Conservation (phyloP, 2,329 filamentous ascomycete species). For the Paraconiothyrium sp. region DNA sequence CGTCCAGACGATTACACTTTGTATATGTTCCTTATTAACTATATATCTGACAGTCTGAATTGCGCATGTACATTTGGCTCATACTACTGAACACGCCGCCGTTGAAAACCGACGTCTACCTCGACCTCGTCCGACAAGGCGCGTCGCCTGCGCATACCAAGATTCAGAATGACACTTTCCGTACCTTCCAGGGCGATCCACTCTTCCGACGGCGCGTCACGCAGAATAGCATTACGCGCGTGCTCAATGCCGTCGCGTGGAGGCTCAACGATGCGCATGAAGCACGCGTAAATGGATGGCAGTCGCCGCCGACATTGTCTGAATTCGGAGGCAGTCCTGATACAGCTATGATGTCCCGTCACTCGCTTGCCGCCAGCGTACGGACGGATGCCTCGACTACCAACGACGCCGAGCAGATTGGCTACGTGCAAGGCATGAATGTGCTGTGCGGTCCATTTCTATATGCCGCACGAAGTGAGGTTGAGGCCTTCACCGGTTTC, state of each 20-base stretch:
- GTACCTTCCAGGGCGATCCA: constrained; percentile 95
- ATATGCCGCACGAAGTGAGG: constrained; percentile 92
- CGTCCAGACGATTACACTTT: not conserved
- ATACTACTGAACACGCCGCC: constrained; percentile 89
- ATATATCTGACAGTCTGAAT: constrained; percentile 72
- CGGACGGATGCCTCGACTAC: constrained; percentile 45
- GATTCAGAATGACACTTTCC: constrained; percentile 98
- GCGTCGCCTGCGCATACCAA: constrained; percentile 95
- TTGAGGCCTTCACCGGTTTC: constrained; percentile 92
- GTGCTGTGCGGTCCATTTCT: constrained; percentile 95
- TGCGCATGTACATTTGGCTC: constrained; percentile 96
- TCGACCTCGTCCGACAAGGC: constrained; percentile 88
- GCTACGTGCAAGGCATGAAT: constrained; percentile 99
- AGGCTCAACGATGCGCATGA: constrained; percentile 81
- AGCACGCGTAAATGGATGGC: constrained; percentile 64
- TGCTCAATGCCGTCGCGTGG: constrained; percentile 96
- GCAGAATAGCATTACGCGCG: constrained; percentile 91
- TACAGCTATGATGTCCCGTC: constrained; percentile 45
- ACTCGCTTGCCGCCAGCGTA: constrained; percentile 38
- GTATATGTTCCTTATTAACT: not conserved
- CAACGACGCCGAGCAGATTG: constrained; percentile 72
- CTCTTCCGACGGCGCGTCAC: constrained; percentile 94
- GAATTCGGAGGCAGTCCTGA: constrained; percentile 61
- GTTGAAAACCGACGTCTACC: constrained; percentile 85
- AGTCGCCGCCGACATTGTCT: constrained; percentile 59